Conservation (phyloP, 345 rosid genomes). For the Bretschneidera sinensis region DNA sequence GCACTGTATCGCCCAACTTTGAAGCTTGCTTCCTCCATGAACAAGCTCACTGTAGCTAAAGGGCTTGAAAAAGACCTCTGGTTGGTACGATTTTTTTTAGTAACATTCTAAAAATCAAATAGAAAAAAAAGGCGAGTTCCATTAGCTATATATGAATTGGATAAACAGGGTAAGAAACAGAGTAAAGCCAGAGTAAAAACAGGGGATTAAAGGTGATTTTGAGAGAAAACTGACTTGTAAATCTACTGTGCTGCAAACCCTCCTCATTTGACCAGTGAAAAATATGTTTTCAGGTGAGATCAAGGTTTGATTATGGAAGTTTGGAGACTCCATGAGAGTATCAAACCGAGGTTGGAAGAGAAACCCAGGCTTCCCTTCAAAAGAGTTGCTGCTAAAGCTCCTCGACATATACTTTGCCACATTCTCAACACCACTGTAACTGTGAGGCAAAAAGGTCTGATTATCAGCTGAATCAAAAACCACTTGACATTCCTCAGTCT, state of each 20-base stretch:
- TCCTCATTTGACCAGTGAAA: constrained; percentile 55
- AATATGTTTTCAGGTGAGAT: constrained; percentile 53
- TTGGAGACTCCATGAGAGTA: constrained; percentile 45
- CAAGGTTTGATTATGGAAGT: constrained; percentile 30
- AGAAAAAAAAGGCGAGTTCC: too few species aligned
- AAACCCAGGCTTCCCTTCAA: constrained; percentile 40
- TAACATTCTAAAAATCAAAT: constrained; percentile 26
- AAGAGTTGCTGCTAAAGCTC: constrained; percentile 62
- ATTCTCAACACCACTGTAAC: constrained; percentile 50
- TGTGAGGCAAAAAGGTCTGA: constrained; percentile 32
- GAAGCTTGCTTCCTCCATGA: constrained; percentile 47
- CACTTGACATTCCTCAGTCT: constrained; percentile 38
- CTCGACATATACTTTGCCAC: constrained; percentile 58
- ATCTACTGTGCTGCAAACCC: constrained; percentile 81
- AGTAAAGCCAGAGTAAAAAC: constrained; percentile 17
- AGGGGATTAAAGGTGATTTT: too few species aligned
- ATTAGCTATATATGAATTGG: not conserved
- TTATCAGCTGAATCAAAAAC: constrained; percentile 26
- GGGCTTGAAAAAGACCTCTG: constrained; percentile 47
- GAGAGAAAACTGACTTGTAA: constrained; percentile 46
- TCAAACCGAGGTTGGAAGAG: constrained; percentile 42
- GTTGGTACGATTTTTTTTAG: constrained; percentile 18
- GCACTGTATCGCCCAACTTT: constrained; percentile 81
- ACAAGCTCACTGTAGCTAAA: constrained; percentile 33
- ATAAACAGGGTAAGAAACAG: not conserved